Base-by-base conservation (phyloP, 1,139 yeast genomes). In the Saccharomyces pastorianus region DNA sequence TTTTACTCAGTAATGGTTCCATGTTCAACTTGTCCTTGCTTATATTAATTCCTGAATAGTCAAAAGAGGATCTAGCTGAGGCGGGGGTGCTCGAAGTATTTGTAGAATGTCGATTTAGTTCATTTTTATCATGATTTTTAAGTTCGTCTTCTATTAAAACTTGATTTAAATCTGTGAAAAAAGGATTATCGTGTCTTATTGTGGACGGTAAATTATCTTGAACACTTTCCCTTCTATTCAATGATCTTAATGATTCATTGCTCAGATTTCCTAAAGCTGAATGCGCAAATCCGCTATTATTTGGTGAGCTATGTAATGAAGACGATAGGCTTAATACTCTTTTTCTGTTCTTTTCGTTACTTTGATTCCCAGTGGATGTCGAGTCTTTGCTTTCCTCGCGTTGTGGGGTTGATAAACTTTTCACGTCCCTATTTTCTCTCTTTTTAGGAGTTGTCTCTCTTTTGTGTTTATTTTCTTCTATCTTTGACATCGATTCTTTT, bases 181-280 rank as follows among this genome's bases (percentile, higher is more conserved):
- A 55, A 1, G 55, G 56, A 48, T 57, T 63, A 48, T 60, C 61
- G 46, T 59, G 61, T 53, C 68, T 61, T 6, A 64, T 75, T 2
- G 80, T 80, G 8, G 72, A 67, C 2, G 75, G 71, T 46, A 73
- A 59, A 48, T 61, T 65, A 42, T 65, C 70, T 26, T 66, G 66
- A 44, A 62, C 60, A 53, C 64, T 63, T 52, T 56, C 58, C 29
- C 56, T 64, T 53, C 60, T 59, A 52, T 57, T 51, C 56, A 38
- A 14, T 17, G 44, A 38, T 38, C 44, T 25, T 20, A 38, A 38
- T 20, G 44, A 38, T 4, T 38, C 44, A 38, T 20, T 38, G 44
- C 44, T 38, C 11, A 38, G 7, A 7, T 38, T 38, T 1, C 44
- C 44, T 8, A 38, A 38, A 38, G 25, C 9, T 11, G 44, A 38